These are phyloP conservation scores for Russula sp. DNA, from an alignment of 768 basidiomycete genomes.

Conservation along the genomic window DNA sequence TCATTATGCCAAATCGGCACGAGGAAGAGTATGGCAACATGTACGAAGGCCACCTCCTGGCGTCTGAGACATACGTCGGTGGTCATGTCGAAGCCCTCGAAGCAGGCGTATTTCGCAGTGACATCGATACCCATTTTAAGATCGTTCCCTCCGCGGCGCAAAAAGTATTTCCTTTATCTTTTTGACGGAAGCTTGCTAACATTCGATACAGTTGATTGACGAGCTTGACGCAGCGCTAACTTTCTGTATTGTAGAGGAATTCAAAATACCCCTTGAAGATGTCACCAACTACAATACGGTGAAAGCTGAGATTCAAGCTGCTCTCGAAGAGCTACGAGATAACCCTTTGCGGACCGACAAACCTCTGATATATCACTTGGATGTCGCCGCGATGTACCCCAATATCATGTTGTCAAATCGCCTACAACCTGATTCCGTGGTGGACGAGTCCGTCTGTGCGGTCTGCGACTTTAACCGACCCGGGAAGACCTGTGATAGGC, in stretches of 20 bases:
- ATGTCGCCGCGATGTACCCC: slow-evolving; percentile 99
- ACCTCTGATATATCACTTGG: slow-evolving; percentile 96
- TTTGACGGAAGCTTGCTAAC: slow-evolving; percentile 2
- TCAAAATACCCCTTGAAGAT: slow-evolving; percentile 63
- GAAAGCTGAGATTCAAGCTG: slow-evolving; percentile 64
- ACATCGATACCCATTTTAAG: slow-evolving; percentile 93
- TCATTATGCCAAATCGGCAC: slow-evolving; percentile 98
- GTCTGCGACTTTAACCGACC: slow-evolving; percentile 98
- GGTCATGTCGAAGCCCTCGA: slow-evolving; percentile 98
- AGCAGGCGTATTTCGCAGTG: slow-evolving; percentile 95
- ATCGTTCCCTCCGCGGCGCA: slow-evolving; percentile 83
- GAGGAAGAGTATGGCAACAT: slow-evolving; percentile 89
- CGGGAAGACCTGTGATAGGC: slow-evolving; percentile 88
- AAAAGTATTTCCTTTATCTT: slow-evolving; percentile 41
- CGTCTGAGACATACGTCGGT: slow-evolving; percentile 97
- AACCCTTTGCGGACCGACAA: slow-evolving; percentile 82
- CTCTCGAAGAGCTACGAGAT: slow-evolving; percentile 87
- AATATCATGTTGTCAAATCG: slow-evolving; percentile 99
- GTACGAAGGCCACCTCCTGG: slow-evolving; percentile 93
- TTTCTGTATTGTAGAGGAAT: slow-evolving; percentile 86
- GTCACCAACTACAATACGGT: slow-evolving; percentile 96
- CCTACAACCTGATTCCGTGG: slow-evolving; percentile 95
- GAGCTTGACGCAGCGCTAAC: slow-evolving; percentile 88
- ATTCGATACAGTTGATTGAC: slow-evolving; percentile 64
- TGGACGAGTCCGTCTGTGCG: slow-evolving; percentile 93